These are phyloP conservation scores for Ambrosiella beaveri DNA, from an alignment of 2,329 filamentous ascomycete species.

Conservation along the genomic window DNA sequence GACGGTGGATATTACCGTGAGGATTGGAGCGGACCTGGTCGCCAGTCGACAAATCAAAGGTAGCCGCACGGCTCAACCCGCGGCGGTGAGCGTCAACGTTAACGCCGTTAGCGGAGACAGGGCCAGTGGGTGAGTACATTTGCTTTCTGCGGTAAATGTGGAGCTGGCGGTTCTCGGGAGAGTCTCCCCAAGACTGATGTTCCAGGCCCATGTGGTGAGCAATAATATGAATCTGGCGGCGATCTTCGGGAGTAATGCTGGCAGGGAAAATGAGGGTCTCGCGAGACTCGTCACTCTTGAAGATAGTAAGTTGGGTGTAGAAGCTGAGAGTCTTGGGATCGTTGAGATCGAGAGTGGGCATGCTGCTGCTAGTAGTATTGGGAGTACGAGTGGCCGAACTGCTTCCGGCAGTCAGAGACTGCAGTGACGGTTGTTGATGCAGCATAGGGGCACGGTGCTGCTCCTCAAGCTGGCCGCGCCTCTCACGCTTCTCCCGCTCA, in stretches of 20 bases:
- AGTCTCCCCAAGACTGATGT: slow-evolving; percentile 76
- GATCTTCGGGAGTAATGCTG: slow-evolving; percentile 63
- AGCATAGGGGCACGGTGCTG: slow-evolving; percentile 70
- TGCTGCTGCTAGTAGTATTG: neutral
- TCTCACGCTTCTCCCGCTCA: slow-evolving; percentile 90
- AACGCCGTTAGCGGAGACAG: slow-evolving; percentile 41
- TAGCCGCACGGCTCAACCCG: slow-evolving; percentile 82
- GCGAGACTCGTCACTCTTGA: slow-evolving; percentile 61
- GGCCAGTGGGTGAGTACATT: slow-evolving; percentile 32
- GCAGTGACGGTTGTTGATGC: slow-evolving; percentile 73
- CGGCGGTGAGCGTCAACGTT: slow-evolving; percentile 63
- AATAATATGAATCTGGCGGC: slow-evolving; percentile 80
- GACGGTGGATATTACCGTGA: slow-evolving; percentile 56
- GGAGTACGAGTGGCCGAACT: neutral
- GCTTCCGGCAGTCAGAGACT: slow-evolving; percentile 39
- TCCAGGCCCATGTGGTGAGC: slow-evolving; percentile 89
- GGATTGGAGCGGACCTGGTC: slow-evolving; percentile 52
- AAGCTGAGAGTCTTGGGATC: slow-evolving; percentile 73
- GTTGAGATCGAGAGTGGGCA: slow-evolving; percentile 48
- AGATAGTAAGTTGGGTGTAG: slow-evolving; percentile 78
- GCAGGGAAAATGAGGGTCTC: slow-evolving; percentile 75
- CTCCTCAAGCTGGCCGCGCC: slow-evolving; percentile 88
- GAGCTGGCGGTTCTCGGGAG: slow-evolving; percentile 64
- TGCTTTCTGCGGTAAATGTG: slow-evolving; percentile 62
- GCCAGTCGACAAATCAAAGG: slow-evolving; percentile 74